Base-by-base conservation (phyloP, 495 filamentous ascomycete genomes). In the Podospora australis region DNA sequence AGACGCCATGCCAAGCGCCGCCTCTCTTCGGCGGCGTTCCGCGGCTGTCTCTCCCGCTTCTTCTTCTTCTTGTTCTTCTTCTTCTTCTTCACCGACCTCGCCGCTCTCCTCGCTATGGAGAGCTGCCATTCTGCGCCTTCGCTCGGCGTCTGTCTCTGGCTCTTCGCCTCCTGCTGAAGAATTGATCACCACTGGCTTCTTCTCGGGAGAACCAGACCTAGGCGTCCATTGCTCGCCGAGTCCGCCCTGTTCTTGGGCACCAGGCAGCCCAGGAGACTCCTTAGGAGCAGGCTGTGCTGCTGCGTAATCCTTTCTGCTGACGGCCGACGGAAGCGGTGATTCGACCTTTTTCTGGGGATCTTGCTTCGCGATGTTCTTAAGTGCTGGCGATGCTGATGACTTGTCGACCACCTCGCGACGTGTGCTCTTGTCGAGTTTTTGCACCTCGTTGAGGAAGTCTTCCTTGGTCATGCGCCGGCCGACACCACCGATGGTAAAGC, bases 371-470 rank as follows among this genome's bases (percentile, higher is more conserved):
- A 77, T 62, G 3, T 60, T 65, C 60, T 81, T 85, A 52, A 77
- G 65, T 6, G 55, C 68, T 29, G 75, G 71, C 0, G 83, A 80
- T 0, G 78, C 80, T 54, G 81, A 77, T 39, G 77, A 84, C 35
- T 84, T 66, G 44, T 90, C 79, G 1, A 92, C 77, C 2, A 86
- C 67, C 50, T 88, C 80, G 19, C 74, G 77, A 13, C 90, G 80
- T 14, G 81, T 79, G 55, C 81, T 84, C 24, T 87, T 83, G 61
- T 95, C 88, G 48, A 96, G 72, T 22, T 81, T 73, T 60, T 83
- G 81, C 53, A 99, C 83, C 58, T 92, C 81, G 40, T 80, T 70
- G 52, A 97, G 84, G 67, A 99, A 97, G 58, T 96, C 88, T 6
- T 85, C 80, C 65, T 95, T 96, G 61, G 78, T 92, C 85, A 97